phyloP scores from a whole-genome alignment of 108 stramenopile species.

The Bacterosira constricta region DNA sequence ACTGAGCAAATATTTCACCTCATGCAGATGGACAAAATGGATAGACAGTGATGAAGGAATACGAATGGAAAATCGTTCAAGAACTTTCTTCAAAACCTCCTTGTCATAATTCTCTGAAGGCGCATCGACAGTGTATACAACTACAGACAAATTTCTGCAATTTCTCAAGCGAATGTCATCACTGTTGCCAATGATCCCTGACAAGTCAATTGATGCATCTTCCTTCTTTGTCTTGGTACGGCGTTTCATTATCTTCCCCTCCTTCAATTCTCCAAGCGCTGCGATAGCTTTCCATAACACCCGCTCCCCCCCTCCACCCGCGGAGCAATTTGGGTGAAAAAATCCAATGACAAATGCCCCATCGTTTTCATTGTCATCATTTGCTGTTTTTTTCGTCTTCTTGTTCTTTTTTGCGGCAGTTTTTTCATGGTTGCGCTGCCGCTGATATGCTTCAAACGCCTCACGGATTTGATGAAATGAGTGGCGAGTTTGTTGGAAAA shows the following conservation, averaged over 20 bases:
- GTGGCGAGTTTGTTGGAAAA: neutral
- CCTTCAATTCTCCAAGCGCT: conserved; percentile 59
- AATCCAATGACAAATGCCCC: conserved; percentile 60
- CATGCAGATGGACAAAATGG: conserved; percentile 68
- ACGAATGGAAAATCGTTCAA: conserved; percentile 48
- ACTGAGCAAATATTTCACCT: conserved; percentile 30
- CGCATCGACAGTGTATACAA: conserved; percentile 91
- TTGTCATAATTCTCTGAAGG: conserved; percentile 30
- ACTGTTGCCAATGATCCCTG: neutral
- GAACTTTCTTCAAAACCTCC: conserved; percentile 49
- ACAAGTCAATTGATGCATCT: neutral
- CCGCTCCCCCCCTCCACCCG: conserved; percentile 98
- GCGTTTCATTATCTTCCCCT: conserved; percentile 21
- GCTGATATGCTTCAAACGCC: neutral
- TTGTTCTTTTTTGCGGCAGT: neutral
- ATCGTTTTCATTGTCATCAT: conserved; percentile 3
- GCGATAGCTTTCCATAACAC: conserved; percentile 95
- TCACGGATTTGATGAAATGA: neutral
- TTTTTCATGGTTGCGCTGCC: neutral
- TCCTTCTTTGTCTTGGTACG: conserved; percentile 8
- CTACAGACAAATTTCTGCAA: conserved; percentile 37
- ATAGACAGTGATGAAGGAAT: conserved; percentile 38
- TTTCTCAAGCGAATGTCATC: conserved; percentile 1
- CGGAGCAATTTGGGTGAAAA: conserved; percentile 87
- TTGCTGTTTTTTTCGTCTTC: neutral